phyloP scores from a whole-genome alignment of 768 basidiomycete species.

The Piloderma croceum region DNA sequence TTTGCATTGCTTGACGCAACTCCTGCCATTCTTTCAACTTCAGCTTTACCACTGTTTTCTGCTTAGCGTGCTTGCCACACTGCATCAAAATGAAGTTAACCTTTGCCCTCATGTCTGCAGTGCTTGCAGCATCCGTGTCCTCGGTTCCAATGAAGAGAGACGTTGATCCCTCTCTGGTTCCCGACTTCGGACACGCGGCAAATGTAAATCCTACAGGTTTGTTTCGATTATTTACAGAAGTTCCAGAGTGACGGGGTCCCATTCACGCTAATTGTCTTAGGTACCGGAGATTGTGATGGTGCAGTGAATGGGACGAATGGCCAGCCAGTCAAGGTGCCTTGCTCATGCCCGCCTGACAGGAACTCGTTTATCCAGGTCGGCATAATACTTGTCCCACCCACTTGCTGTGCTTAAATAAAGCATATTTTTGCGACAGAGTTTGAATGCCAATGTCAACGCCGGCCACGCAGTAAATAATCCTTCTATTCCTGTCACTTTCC shows the following conservation, averaged over 20 bases:
- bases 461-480: conserved; percentile 66
- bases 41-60: conserved; percentile 7
- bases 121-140: conserved; percentile 31
- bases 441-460: conserved; percentile 53
- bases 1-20: neutral
- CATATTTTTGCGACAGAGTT: conserved; percentile 21
- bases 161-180: conserved; percentile 51
- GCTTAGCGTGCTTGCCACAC: neutral
- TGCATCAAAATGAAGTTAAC: conserved; percentile 26
- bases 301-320: conserved; percentile 52
- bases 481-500: conserved; percentile 52
- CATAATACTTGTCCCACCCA: conserved; percentile 8
- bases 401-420: conserved; percentile 1
- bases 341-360: conserved; percentile 56
- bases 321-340: conserved; percentile 55
- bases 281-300: conserved; percentile 70
- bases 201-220: conserved; percentile 59
- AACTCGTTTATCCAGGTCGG: conserved; percentile 46
- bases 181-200: conserved; percentile 50
- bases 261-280: conserved; percentile 12
- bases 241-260: neutral
- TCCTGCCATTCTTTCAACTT: conserved; percentile 15
- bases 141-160: conserved; percentile 41
- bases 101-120: conserved; percentile 25
- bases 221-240: conserved; percentile 12